Evolutionary conservation across 148 eudicot genomes (phyloP), one percentile per base, ranked within the genome.

Genomic region (Rhododendron simsii): DNA sequence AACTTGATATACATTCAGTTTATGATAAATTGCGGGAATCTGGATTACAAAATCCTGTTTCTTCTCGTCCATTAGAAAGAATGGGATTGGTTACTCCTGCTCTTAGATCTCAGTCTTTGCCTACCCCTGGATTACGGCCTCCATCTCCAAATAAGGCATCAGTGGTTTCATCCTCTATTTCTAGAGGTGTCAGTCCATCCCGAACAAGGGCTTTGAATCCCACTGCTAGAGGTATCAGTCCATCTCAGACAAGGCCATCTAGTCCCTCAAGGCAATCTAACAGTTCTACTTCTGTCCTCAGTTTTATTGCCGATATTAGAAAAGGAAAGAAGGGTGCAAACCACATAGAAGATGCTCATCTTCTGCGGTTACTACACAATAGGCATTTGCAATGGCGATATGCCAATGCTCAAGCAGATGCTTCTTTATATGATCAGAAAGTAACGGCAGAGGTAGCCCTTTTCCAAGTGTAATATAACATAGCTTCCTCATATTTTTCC

Each of bases 331-430:
- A 93, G 89, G 88, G 75, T 44, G 88, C 89, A 50, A 93, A 91
- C 87, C 95, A 93, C 84, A 88, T 97, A 73, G 98, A 97, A 90
- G 98, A 97, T 84, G 99, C 88, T 74, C 98, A 97, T 91, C 95
- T 93, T 85, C 84, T 97, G 87, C 88, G 98, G 87, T 88, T 97
- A 90, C 79, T 94, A 69, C 93, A 97, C 71, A 97, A 97, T 82
- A 91, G 98, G 86, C 93, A 91, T 59, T 84, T 95, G 93, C 99
- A 97, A 86, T 97, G 99, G 99, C 90, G 95, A 73, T 95, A 86
- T 87, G 94, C 94, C 81, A 97, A 97, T 93, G 99, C 98, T 37
- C 91, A 86, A 83, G 91, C 92, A 41, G 92, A 90, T 89, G 92
- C 91, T 78, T 88, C 93, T 81, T 81, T 94, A 28, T 87, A 67